Evolutionary conservation across 2,329 filamentous ascomycete genomes (phyloP).

Genomic region (Hysterium pulicare): DNA sequence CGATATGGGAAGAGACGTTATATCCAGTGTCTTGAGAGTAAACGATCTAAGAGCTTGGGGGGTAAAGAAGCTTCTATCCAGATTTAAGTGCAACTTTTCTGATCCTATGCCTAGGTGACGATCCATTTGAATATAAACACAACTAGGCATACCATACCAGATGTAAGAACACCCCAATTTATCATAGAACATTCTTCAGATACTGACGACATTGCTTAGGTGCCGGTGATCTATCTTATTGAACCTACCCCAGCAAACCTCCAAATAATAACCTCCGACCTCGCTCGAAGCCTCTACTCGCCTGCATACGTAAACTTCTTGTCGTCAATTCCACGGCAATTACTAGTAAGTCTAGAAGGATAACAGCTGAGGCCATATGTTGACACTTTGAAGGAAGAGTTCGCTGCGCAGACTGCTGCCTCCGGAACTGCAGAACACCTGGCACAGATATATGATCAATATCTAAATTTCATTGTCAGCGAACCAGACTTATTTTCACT

Average conservation of each 20-base stretch:
- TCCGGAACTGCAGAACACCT: slow-evolving; percentile 85
- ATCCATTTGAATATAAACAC: slow-evolving; percentile 64
- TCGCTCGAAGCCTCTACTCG: slow-evolving; percentile 83
- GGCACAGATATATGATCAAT: slow-evolving; percentile 91
- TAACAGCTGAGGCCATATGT: neutral
- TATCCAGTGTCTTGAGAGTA: slow-evolving; percentile 91
- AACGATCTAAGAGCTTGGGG: slow-evolving; percentile 90
- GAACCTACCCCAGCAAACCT: slow-evolving; percentile 83
- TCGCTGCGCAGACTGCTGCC: slow-evolving; percentile 80
- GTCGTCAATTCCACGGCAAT: slow-evolving; percentile 81
- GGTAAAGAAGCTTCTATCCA: slow-evolving; percentile 97
- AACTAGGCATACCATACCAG: slow-evolving; percentile 83
- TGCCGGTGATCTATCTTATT: slow-evolving; percentile 94
- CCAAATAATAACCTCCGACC: slow-evolving; percentile 76
- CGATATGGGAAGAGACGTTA: slow-evolving; percentile 85
- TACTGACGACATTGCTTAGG: too few species aligned
- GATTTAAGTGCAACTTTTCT: slow-evolving; percentile 43
- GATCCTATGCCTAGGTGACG: slow-evolving; percentile 21
- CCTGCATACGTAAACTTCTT: slow-evolving; percentile 97
- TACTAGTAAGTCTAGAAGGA: slow-evolving; percentile 50
- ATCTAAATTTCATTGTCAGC: slow-evolving; percentile 93
- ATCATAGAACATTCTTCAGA: too few species aligned
- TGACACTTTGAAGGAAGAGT: slow-evolving; percentile 62
- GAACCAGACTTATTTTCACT: slow-evolving; percentile 95
- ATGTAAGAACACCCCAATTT: too few species aligned